Base-by-base conservation (phyloP, 2,329 filamentous ascomycete species). In the Xylaria arbuscula region DNA sequence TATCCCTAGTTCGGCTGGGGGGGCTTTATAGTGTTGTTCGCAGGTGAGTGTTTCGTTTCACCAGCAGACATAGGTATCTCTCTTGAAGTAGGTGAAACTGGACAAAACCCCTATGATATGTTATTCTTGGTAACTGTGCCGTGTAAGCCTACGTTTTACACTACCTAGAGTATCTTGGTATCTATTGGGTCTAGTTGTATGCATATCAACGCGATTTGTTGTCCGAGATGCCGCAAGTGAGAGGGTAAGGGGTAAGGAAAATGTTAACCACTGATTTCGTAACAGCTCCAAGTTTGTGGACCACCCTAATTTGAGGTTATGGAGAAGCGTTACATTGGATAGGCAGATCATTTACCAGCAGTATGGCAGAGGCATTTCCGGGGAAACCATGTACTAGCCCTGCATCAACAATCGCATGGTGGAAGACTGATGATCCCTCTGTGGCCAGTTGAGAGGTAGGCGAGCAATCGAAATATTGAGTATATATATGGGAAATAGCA, bases 311-410 rank as follows among this genome's bases (percentile, higher is more conserved):
- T 45, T 50, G 38, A 24, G n/a, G 15, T 5, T 17, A 34, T 32
- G 53, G 40, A 50, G 51, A 5, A 50, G 8, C 17, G 48, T 59
- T 54, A 13, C 56, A 65, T 36, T 42, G 11, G 17, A 19, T 45
- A 10, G 40, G 63, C 15, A 58, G 53, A 66, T 62, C 51, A 22
- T 17, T 38, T 47, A 45, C 64, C 64, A 40, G 45, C 19, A 32
- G 53, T 11, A 38, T 48, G 64, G 64, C 53, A 66, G 22, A 45
- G 40, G 17, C 7, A 45, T 45, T 45, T 45, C 40, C n/a, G 40
- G 40, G 40, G 40, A 45, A 45, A 45, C 40, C 40, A 45, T 15
- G 40, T 45, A 45, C 15, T 7, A 17, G 15, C 17, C 40, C 40
- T 45, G 15, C 4, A 45, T n/a, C n/a, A 5, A 17, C 2, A 45